Evolutionary conservation across 2,329 filamentous ascomycete genomes (phyloP).

Genomic region (Fusarium coffeatum): DNA sequence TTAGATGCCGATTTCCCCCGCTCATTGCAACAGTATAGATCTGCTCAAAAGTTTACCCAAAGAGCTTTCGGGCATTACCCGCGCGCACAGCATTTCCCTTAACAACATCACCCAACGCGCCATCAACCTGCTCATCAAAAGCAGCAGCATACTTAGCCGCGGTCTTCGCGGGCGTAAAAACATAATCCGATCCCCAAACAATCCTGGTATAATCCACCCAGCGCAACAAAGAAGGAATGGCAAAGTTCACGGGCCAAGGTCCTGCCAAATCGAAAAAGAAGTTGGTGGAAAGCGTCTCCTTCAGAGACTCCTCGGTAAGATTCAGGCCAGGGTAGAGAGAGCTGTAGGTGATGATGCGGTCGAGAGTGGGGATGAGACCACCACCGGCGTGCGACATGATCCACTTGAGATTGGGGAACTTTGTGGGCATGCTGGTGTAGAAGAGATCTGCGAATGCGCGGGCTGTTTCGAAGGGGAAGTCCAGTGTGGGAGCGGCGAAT

Average conservation of each 20-base stretch:
- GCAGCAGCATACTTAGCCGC: slow-evolving; percentile 16
- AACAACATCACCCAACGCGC: neutral
- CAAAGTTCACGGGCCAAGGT: slow-evolving; percentile 15
- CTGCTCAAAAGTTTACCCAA: neutral
- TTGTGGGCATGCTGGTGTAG: slow-evolving; percentile 33
- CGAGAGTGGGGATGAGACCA: slow-evolving; percentile 41
- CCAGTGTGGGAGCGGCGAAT: slow-evolving; percentile 11
- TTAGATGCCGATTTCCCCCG: too few species aligned
- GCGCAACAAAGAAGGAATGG: slow-evolving; percentile 13
- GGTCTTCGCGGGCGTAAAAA: slow-evolving; percentile 10
- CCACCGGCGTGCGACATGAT: slow-evolving; percentile 46
- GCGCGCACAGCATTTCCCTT: slow-evolving; percentile 17
- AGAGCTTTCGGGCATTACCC: slow-evolving; percentile 4
- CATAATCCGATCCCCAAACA: slow-evolving; percentile 23
- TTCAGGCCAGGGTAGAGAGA: slow-evolving; percentile 14
- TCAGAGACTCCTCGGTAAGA: slow-evolving; percentile 14
- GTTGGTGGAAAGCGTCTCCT: neutral
- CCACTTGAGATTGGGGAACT: slow-evolving; percentile 42
- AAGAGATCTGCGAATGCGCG: slow-evolving; percentile 39
- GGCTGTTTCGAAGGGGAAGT: slow-evolving; percentile 28
- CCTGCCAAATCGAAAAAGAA: slow-evolving; percentile 23
- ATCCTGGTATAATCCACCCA: slow-evolving; percentile 22
- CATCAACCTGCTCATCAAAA: slow-evolving; percentile 17
- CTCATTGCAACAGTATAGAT: too few species aligned
- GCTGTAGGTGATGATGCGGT: slow-evolving; percentile 30